phyloP scores from a whole-genome alignment of 208 protist species.

The Leishmania major region DNA sequence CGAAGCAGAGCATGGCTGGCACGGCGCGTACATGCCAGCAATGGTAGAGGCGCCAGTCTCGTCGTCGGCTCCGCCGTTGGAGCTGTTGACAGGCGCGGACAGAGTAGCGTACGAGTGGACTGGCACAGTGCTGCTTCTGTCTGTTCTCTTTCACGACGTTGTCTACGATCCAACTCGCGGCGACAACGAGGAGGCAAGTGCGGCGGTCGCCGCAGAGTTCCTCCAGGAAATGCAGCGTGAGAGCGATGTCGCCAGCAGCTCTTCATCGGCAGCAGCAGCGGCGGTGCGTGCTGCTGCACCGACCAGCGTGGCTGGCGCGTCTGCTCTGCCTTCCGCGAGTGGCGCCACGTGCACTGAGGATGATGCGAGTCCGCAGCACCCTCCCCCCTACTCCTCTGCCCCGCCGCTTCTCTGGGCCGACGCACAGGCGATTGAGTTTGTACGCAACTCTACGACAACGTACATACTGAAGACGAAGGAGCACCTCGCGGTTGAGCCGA shows the following conservation, averaged over 20 bases:
- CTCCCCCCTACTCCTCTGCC: not conserved
- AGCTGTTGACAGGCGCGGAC: not conserved
- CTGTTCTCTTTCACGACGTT: slow-evolving; percentile 80
- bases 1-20: slow-evolving; percentile 15
- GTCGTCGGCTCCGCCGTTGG: not conserved
- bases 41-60: not conserved
- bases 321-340: not conserved
- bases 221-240: slow-evolving; percentile 26
- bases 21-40: slow-evolving; percentile 19
- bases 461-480: slow-evolving; percentile 35
- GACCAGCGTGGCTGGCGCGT: not conserved
- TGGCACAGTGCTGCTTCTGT: slow-evolving; percentile 53
- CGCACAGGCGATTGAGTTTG: slow-evolving; percentile 14
- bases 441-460: slow-evolving; percentile 13
- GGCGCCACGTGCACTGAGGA: not conserved
- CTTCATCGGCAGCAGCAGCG: not conserved
- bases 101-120: slow-evolving; percentile 11
- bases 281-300: not conserved
- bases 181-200: slow-evolving; percentile 81
- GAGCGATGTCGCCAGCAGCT: slow-evolving; percentile 1
- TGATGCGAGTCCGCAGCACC: not conserved
- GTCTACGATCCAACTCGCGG: slow-evolving; percentile 61
- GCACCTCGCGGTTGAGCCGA: slow-evolving; percentile 22
- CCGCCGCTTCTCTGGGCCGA: slow-evolving; percentile 23
- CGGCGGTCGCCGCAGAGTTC: slow-evolving; percentile 40